These are phyloP conservation scores for Colletotrichum graminicola DNA, from an alignment of 2,329 filamentous ascomycete genomes.

Conservation along the genomic window DNA sequence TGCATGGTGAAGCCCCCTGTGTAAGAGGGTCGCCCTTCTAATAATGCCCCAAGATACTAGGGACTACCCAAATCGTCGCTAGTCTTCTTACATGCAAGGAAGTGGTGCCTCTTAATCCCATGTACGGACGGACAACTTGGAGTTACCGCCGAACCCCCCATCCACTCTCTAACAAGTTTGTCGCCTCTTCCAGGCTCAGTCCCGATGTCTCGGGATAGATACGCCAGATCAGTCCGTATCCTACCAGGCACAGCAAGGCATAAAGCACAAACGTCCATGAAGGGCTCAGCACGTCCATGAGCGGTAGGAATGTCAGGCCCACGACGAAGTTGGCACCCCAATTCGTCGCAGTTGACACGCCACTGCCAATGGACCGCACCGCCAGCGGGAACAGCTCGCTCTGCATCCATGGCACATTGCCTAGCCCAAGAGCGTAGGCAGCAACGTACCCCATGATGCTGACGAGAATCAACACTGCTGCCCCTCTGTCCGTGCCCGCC, in stretches of 20 bases:
- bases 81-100: conserved; percentile 6
- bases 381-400: conserved; percentile 87
- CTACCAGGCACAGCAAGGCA: conserved; percentile 74
- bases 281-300: conserved; percentile 83
- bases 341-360: conserved; percentile 82
- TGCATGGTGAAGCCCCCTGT: neutral
- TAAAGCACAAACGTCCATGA: conserved; percentile 87
- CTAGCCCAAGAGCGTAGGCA: conserved; percentile 86
- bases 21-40: neutral
- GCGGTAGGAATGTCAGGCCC: conserved; percentile 86
- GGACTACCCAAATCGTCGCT: neutral
- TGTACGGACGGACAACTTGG: neutral
- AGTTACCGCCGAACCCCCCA: conserved; percentile 72
- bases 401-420: conserved; percentile 97
- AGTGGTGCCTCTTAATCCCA: neutral
- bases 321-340: conserved; percentile 91
- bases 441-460: conserved; percentile 88
- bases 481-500: conserved; percentile 46
- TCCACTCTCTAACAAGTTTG: conserved; percentile 75
- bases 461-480: conserved; percentile 72
- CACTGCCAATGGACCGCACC: conserved; percentile 79
- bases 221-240: conserved; percentile 76
- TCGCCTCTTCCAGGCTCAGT: conserved; percentile 83
- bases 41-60: neutral
- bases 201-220: conserved; percentile 92